These are phyloP conservation scores for Akanthomyces muscarius DNA, from an alignment of 2,329 filamentous ascomycete species.

Conservation along the genomic window DNA sequence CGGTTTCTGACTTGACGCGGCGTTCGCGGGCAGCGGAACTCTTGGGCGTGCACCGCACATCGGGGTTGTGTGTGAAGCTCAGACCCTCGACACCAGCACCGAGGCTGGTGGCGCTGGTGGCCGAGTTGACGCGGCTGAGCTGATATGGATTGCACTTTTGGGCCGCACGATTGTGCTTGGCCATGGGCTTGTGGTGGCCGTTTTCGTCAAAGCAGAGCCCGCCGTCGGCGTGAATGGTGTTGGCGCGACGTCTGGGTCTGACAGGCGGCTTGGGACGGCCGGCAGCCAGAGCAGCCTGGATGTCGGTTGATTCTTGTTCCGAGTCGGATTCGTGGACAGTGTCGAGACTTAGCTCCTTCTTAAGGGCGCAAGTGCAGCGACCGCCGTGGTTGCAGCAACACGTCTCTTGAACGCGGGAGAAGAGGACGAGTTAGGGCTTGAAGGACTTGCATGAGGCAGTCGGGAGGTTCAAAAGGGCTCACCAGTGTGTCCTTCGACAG, in stretches of 20 bases:
- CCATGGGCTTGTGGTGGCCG: conserved; percentile 59
- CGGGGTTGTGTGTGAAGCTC: conserved; percentile 35
- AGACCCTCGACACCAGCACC: conserved; percentile 40
- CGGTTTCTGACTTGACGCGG: conserved; percentile 57
- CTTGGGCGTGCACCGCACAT: conserved; percentile 34
- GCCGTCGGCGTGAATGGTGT: conserved; percentile 59
- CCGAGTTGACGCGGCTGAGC: conserved; percentile 54
- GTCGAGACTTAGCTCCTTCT: conserved; percentile 58
- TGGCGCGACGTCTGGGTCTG: conserved; percentile 51
- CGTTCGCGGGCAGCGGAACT: conserved; percentile 42
- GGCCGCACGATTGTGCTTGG: conserved; percentile 57
- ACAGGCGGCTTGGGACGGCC: conserved; percentile 39
- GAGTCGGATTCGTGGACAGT: conserved; percentile 62
- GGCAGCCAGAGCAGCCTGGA: conserved; percentile 26
- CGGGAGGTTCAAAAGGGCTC: conserved; percentile 29
- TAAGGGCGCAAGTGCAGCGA: conserved; percentile 60
- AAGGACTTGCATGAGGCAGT: neutral
- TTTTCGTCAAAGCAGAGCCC: conserved; percentile 58
- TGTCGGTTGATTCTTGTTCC: conserved; percentile 40
- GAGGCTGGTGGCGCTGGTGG: conserved; percentile 49
- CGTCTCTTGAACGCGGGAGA: conserved; percentile 44
- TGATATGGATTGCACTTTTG: conserved; percentile 62
- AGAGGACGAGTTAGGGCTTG: conserved; percentile 17
- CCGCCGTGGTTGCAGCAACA: conserved; percentile 69
- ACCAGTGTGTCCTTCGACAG: conserved; percentile 57